A percentile compares a stretch with the other conserved stretches of the same genome.
phyloP scores from a whole-genome alignment of 176 grass and related monocot species.

The Lolium rigidum region DNA sequence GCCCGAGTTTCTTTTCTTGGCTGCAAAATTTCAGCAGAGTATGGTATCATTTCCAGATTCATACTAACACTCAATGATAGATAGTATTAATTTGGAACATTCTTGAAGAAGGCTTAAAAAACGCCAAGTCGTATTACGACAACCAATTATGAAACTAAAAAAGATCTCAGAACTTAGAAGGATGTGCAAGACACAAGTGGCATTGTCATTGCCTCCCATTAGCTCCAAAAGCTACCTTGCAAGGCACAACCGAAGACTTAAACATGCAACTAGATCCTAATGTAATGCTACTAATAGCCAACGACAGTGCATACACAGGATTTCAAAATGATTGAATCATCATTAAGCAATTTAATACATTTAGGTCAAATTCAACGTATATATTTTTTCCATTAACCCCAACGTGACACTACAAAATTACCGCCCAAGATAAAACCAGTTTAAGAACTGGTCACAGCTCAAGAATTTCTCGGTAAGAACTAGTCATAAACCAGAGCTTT shows the following conservation, averaged over 20 bases:
- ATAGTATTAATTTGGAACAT: slow-evolving; percentile 19
- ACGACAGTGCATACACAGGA: background rate
- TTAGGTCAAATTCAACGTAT: slow-evolving; percentile 13
- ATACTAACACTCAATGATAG: background rate
- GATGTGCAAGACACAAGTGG: slow-evolving; percentile 28
- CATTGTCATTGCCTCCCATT: slow-evolving; percentile 16
- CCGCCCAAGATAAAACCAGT: background rate
- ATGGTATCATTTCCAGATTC: slow-evolving; percentile 19
- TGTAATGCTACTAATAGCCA: slow-evolving; percentile 39
- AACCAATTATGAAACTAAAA: slow-evolving; percentile 18
- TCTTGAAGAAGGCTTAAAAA: background rate
- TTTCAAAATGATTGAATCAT: slow-evolving; percentile 32
- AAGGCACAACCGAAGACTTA: slow-evolving; percentile 47
- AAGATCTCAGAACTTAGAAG: slow-evolving; percentile 7
- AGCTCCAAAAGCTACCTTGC: slow-evolving; percentile 29
- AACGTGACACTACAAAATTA: background rate
- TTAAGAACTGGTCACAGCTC: too few relatives aligned
- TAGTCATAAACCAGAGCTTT: background rate
- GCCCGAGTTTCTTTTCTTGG: slow-evolving; percentile 60
- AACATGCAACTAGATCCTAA: slow-evolving; percentile 34
- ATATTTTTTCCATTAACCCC: background rate
- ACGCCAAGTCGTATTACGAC: slow-evolving; percentile 2
- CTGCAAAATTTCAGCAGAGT: slow-evolving; percentile 53
- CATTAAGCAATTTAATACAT: slow-evolving; percentile 15
- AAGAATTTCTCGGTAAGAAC: background rate